These are phyloP conservation scores for Durio zibethinus DNA, from an alignment of 345 rosid species.

Conservation along the genomic window DNA sequence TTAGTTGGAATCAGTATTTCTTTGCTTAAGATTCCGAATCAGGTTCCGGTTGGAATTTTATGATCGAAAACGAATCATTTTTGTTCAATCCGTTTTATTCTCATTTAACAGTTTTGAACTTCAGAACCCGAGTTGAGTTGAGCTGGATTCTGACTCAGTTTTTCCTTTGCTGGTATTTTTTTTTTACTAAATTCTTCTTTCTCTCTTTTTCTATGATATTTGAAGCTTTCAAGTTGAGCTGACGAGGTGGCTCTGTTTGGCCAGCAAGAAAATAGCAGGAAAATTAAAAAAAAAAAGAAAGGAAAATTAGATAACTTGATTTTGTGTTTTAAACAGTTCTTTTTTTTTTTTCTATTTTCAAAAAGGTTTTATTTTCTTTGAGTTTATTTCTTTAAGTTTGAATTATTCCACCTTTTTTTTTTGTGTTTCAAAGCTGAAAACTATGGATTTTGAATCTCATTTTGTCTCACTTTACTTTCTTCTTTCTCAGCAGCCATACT, in stretches of 20 bases:
- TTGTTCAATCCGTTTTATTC: neutral
- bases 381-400: neutral
- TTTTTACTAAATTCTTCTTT: neutral
- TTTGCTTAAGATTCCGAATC: neutral
- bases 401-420: neutral
- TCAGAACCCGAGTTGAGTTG: slow-evolving; percentile 1
- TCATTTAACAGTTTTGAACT: neutral
- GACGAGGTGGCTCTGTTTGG: slow-evolving; percentile 9
- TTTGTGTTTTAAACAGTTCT: neutral
- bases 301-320: neutral
- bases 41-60: neutral
- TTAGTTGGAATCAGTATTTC: neutral
- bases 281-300: neutral
- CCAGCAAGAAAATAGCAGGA: neutral
- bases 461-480: neutral
- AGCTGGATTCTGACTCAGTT: slow-evolving; percentile 11
- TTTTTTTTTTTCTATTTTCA: neutral
- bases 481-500: neutral
- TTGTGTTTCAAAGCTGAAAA: neutral
- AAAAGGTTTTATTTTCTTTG: neutral
- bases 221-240: neutral
- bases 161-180: neutral
- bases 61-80: neutral
- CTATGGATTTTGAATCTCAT: neutral
- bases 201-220: neutral